phyloP scores from a whole-genome alignment of 441 rosid genomes.

The Adansonia gregorii region DNA sequence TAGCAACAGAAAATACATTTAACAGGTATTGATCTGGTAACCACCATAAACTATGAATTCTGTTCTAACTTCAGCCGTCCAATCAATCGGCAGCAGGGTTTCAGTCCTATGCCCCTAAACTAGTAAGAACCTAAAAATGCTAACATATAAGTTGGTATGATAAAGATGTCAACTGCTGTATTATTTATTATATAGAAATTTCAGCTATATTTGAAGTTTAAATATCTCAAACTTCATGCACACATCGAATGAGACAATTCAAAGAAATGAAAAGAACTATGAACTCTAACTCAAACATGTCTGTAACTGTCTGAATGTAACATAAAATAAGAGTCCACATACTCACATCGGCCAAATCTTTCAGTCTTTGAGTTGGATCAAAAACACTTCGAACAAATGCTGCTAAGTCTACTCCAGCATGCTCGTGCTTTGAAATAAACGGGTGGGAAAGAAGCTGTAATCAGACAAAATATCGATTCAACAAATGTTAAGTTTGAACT shows the following conservation, averaged over 20 bases:
- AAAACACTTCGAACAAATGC: slow-evolving; percentile 76
- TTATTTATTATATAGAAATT: background rate
- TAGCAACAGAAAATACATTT: background rate
- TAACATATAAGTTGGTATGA: background rate
- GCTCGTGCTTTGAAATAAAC: slow-evolving; percentile 71
- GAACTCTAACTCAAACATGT: background rate
- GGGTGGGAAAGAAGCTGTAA: slow-evolving; percentile 88
- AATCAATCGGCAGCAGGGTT: background rate
- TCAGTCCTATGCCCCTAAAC: background rate
- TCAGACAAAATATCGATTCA: slow-evolving; percentile 26
- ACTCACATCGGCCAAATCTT: slow-evolving; percentile 96
- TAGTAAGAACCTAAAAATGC: background rate
- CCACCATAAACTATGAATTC: background rate
- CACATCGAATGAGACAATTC: background rate
- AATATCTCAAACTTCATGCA: background rate
- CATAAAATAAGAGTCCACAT: background rate
- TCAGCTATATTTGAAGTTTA: background rate
- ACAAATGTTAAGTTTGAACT: slow-evolving; percentile 4
- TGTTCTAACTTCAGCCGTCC: slow-evolving; percentile 1
- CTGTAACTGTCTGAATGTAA: background rate
- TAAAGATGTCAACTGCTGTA: background rate
- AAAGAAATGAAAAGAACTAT: background rate
- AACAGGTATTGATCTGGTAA: background rate
- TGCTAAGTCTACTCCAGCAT: slow-evolving; percentile 65
- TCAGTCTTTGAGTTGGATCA: slow-evolving; percentile 84